A percentile compares a stretch with the other conserved stretches of the same genome.
These are phyloP conservation scores for Neonectria faginata DNA, from an alignment of 2,329 filamentous ascomycete genomes.

Conservation along the genomic window DNA sequence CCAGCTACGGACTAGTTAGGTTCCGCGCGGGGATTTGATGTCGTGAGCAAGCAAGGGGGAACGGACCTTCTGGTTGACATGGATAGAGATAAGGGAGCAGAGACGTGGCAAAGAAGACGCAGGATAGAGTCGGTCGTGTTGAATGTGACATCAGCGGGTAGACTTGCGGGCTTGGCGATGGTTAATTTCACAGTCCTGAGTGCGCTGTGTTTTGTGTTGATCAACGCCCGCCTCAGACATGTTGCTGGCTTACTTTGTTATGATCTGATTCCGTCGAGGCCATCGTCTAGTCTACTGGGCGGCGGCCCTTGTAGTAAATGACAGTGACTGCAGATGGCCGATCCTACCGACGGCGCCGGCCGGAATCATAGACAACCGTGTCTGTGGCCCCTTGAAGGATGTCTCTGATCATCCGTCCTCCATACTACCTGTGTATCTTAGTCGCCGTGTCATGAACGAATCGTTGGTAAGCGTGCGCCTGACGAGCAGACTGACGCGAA, in stretches of 20 bases:
- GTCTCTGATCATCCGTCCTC: not conserved
- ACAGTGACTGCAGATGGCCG: not conserved
- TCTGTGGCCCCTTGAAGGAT: not conserved
- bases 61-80: not conserved
- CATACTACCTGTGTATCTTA: not conserved
- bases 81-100: constrained; percentile 4
- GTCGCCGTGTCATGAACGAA: not conserved
- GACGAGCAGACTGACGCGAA: not conserved
- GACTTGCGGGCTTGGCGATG: not conserved
- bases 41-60: not conserved
- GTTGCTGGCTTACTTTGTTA: constrained; percentile 1
- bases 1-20: not conserved
- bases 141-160: not conserved
- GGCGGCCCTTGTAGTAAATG: not conserved
- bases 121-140: constrained; percentile 5
- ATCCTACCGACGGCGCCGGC: not conserved
- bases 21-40: constrained; percentile 1
- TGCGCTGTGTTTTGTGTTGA: not conserved
- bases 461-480: not conserved
- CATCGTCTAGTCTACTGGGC: too few relatives aligned
- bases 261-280: constrained; percentile 5
- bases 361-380: not conserved
- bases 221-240: not conserved
- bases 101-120: not conserved
- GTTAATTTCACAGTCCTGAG: not conserved